Evolutionary conservation across 106 monocot genomes (phyloP).

Genomic region (Acorus gramineus): DNA sequence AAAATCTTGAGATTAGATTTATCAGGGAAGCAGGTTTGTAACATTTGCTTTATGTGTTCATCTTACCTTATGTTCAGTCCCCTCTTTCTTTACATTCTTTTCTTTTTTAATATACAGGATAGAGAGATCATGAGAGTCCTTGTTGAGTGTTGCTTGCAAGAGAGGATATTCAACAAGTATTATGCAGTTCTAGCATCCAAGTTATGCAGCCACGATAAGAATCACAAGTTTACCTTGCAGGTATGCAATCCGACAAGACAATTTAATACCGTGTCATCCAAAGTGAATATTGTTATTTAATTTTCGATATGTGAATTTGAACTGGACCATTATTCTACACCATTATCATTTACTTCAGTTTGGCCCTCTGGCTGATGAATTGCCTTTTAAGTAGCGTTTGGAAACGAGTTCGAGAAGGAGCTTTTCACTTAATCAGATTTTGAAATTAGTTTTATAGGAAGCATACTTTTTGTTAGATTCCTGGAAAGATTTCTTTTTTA

Average conservation of each 20-base stretch:
- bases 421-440: no score
- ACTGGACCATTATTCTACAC: no score
- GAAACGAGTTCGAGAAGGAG: no score
- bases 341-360: no score
- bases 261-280: not conserved
- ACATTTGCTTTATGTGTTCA: not conserved
- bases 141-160: slow-evolving; percentile 90
- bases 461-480: no score
- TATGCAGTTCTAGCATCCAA: slow-evolving; percentile 84
- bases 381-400: no score
- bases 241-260: slow-evolving; percentile 11
- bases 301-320: no score
- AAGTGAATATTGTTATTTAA: no score
- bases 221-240: slow-evolving; percentile 95
- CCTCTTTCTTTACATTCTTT: not conserved
- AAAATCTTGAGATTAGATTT: slow-evolving; percentile 74
- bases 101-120: slow-evolving; percentile 40
- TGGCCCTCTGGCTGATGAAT: no score
- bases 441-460: no score
- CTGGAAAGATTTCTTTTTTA: no score
- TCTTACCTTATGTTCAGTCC: slow-evolving; percentile 1
- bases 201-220: slow-evolving; percentile 85
- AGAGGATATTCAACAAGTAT: slow-evolving; percentile 87
- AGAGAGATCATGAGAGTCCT: slow-evolving; percentile 93
- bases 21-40: slow-evolving; percentile 77